Evolutionary conservation across 208 protist genomes (phyloP).

Genomic region (Acanthamoeba castellanii): DNA sequence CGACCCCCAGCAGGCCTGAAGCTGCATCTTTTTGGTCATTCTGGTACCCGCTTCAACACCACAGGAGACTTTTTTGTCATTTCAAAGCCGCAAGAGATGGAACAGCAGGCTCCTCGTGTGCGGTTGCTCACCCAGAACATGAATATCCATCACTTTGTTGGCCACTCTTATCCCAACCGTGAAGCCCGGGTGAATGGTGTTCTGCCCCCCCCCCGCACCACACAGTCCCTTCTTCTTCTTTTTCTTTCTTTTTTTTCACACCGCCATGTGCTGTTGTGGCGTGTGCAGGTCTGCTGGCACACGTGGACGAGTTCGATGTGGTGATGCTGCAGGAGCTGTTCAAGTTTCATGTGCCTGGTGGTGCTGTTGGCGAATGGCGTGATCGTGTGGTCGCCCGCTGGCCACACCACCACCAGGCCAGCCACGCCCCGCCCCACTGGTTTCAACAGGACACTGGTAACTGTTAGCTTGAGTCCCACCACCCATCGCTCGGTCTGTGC

Average conservation of each 20-base stretch:
- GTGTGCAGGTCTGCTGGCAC: not conserved
- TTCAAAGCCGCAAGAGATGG: too few species aligned
- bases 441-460: constrained; percentile 34
- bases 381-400: not conserved
- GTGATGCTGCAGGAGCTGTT: constrained; percentile 36
- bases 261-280: too few species aligned
- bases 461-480: too few species aligned
- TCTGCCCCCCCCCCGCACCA: not conserved
- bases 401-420: constrained; percentile 12
- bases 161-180: constrained; percentile 7
- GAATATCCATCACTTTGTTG: constrained; percentile 3
- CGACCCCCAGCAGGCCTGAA: too few species aligned
- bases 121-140: constrained; percentile 7
- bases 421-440: not conserved
- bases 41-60: too few species aligned
- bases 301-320: not conserved
- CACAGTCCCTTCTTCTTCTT: not conserved
- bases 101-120: not conserved
- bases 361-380: not conserved
- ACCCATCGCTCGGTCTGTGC: not conserved
- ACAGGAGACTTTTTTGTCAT: too few species aligned
- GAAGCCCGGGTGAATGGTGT: not conserved
- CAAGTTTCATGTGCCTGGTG: not conserved
- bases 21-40: too few species aligned
- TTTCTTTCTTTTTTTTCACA: not conserved